Evolutionary conservation across 768 basidiomycete genomes (phyloP).

Genomic region (Exsudoporus frostii): DNA sequence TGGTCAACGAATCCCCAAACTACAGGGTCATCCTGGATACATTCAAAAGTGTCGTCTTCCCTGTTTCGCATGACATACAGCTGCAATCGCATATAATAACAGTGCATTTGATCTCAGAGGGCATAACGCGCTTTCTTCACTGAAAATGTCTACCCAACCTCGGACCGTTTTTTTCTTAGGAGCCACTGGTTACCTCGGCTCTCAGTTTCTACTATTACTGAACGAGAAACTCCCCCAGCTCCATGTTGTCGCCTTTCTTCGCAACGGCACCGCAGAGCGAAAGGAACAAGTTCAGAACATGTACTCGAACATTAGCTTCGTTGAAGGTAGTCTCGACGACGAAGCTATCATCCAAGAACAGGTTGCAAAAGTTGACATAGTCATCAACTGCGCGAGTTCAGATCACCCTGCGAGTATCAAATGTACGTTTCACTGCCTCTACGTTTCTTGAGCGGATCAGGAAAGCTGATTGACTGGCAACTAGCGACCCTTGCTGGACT

Average conservation of each 20-base stretch:
- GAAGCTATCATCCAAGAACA: slow-evolving; percentile 34
- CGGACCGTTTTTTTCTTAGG: slow-evolving; percentile 40
- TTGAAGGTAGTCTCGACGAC: slow-evolving; percentile 41
- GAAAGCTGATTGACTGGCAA: not conserved
- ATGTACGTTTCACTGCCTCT: slow-evolving; percentile 22
- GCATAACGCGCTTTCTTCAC: not conserved
- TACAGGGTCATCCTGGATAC: slow-evolving; percentile 5
- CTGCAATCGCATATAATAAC: not conserved
- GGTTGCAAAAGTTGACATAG: slow-evolving; percentile 35
- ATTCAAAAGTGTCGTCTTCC: not conserved
- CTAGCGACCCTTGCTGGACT: slow-evolving; percentile 40
- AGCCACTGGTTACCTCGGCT: slow-evolving; percentile 44
- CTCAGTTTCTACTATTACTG: slow-evolving; percentile 36
- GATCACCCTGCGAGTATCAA: slow-evolving; percentile 36
- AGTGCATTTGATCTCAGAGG: not conserved
- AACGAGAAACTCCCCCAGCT: slow-evolving; percentile 32
- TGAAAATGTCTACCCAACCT: slow-evolving; percentile 10
- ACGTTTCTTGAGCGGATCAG: not conserved
- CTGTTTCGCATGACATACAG: slow-evolving; percentile 1
- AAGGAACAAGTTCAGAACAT: slow-evolving; percentile 29
- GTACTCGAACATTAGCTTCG: slow-evolving; percentile 33
- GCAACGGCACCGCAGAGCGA: slow-evolving; percentile 31
- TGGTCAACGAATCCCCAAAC: not conserved
- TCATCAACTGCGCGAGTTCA: slow-evolving; percentile 41
- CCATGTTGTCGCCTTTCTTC: slow-evolving; percentile 37